These are phyloP conservation scores for Stipa capillata DNA, from an alignment of 176 grass and related monocot genomes.

Conservation along the genomic window DNA sequence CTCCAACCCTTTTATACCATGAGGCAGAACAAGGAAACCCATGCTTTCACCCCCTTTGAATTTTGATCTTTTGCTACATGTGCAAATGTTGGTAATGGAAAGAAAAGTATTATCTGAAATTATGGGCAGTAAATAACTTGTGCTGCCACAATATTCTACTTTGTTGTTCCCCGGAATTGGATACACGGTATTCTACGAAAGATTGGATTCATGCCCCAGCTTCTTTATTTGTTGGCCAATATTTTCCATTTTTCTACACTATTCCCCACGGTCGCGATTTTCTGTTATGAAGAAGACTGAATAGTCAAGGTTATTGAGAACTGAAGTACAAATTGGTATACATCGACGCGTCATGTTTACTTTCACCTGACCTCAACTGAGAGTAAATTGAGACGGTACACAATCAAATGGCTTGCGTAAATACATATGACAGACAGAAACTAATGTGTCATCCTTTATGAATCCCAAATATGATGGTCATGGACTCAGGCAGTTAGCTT, in stretches of 20 bases:
- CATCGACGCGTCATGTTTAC: not conserved
- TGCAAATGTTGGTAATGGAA: not conserved
- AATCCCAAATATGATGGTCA: not conserved
- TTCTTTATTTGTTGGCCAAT: not conserved
- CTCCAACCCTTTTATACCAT: not conserved
- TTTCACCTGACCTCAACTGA: not conserved
- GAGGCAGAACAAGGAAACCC: not conserved
- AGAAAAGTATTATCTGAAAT: not conserved
- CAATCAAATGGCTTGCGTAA: not conserved
- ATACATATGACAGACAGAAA: not conserved
- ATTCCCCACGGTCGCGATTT: not conserved
- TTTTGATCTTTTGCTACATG: not conserved
- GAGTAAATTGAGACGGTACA: not conserved
- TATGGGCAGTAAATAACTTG: too few species aligned
- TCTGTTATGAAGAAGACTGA: not conserved
- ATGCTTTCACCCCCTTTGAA: not conserved
- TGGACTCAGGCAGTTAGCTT: constrained; percentile 23
- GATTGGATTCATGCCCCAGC: not conserved
- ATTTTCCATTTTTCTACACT: not conserved
- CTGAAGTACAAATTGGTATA: not conserved
- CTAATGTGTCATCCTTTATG: not conserved
- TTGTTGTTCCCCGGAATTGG: not conserved
- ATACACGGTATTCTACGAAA: not conserved
- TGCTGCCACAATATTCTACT: not conserved
- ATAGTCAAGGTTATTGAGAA: not conserved